phyloP scores from a whole-genome alignment of 2,329 filamentous ascomycete species.

The Ophiostoma tasmaniense region DNA sequence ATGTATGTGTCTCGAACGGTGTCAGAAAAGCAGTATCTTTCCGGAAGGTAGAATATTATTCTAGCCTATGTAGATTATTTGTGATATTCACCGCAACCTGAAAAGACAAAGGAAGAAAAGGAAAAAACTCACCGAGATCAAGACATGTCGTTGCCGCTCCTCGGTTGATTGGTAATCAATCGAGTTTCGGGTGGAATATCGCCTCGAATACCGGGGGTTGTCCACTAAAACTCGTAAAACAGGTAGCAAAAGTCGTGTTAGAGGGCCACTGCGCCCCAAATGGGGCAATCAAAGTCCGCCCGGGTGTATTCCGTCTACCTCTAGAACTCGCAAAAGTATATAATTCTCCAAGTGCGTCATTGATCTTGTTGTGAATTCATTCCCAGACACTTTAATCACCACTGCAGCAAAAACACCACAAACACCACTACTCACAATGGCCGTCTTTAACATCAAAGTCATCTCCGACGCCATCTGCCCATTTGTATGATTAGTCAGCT shows the following conservation, averaged over 20 bases:
- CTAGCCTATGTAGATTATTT: too few species aligned
- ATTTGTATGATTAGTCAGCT: slow-evolving; percentile 29
- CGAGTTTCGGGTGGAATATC: background rate
- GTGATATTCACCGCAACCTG: too few species aligned
- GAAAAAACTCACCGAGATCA: background rate
- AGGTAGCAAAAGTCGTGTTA: background rate
- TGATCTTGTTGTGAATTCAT: background rate
- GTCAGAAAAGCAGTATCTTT: too few species aligned
- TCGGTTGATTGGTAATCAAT: slow-evolving; percentile 1
- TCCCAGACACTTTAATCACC: background rate
- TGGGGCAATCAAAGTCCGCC: background rate
- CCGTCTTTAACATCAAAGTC: slow-evolving; percentile 66
- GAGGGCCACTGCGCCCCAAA: background rate
- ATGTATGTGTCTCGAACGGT: too few species aligned
- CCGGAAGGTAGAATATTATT: too few species aligned
- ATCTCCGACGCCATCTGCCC: slow-evolving; percentile 79
- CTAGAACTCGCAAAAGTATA: background rate
- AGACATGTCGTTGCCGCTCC: background rate
- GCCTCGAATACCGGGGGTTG: background rate
- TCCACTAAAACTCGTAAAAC: background rate
- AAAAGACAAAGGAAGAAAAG: too few species aligned
- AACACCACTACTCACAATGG: slow-evolving; percentile 44
- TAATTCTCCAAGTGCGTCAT: background rate
- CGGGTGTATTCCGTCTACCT: background rate
- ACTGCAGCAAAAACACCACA: background rate